Evolutionary conservation across 2,329 filamentous ascomycete genomes (phyloP).

Genomic region (Penicillium sumatraense): DNA sequence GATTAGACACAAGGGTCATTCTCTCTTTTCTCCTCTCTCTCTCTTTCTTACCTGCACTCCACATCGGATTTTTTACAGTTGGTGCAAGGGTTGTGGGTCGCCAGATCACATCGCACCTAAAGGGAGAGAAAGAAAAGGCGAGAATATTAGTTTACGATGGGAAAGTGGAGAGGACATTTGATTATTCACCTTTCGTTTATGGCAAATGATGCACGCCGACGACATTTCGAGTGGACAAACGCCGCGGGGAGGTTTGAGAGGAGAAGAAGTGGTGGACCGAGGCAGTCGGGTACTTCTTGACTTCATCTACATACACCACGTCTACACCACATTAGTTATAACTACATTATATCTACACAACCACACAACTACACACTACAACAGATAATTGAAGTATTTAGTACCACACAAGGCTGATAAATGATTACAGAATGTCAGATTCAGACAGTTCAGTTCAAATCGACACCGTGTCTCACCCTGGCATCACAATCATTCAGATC

Average conservation of each 20-base stretch:
- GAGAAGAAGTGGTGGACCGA: slow-evolving; percentile 18
- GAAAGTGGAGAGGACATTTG: slow-evolving; percentile 9
- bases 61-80: slow-evolving; percentile 29
- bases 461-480: slow-evolving; percentile 28
- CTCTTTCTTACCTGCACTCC: slow-evolving; percentile 33
- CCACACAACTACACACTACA: background rate
- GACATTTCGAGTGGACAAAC: slow-evolving; percentile 19
- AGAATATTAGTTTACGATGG: background rate
- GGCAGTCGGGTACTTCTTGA: slow-evolving; percentile 1
- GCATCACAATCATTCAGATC: slow-evolving; percentile 62
- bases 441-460: slow-evolving; percentile 4
- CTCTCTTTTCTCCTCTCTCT: no score
- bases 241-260: slow-evolving; percentile 18
- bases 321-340: background rate
- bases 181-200: slow-evolving; percentile 47
- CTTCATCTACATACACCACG: no score
- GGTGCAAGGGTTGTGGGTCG: slow-evolving; percentile 32
- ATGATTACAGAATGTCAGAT: slow-evolving; percentile 6
- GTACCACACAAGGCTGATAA: no score
- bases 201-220: slow-evolving; percentile 46
- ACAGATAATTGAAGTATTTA: no score
- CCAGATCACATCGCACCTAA: slow-evolving; percentile 33
- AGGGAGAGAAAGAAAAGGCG: slow-evolving; percentile 16
- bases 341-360: background rate
- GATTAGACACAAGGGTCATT: no score